Evolutionary conservation across 805 yeast genomes (phyloP).

Genomic region (Candida insectorum): DNA sequence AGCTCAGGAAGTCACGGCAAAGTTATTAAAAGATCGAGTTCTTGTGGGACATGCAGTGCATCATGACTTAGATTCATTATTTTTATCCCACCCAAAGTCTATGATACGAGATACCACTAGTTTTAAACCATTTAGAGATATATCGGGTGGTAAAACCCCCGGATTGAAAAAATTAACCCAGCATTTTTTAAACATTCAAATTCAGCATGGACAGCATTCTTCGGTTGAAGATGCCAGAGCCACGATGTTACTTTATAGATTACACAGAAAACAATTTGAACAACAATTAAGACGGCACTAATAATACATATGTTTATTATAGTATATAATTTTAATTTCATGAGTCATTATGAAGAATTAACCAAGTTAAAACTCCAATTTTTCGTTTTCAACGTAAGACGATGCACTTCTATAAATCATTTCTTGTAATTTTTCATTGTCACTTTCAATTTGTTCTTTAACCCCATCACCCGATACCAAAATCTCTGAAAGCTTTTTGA

Average conservation of each 20-base stretch:
- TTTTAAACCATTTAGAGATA: slow-evolving; percentile 54
- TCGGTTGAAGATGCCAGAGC: slow-evolving; percentile 90
- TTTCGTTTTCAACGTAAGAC: slow-evolving; percentile 31
- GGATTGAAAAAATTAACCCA: slow-evolving; percentile 61
- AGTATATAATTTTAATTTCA: background rate
- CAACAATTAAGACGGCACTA: slow-evolving; percentile 12
- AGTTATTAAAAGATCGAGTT: slow-evolving; percentile 51
- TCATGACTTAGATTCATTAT: slow-evolving; percentile 70
- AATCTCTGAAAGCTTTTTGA: slow-evolving; percentile 10
- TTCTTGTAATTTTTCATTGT: slow-evolving; percentile 22
- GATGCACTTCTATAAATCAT: slow-evolving; percentile 38
- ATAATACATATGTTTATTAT: background rate
- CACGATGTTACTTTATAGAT: slow-evolving; percentile 75
- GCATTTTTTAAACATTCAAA: slow-evolving; percentile 54
- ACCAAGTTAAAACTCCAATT: slow-evolving; percentile 25
- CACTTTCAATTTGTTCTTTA: slow-evolving; percentile 13
- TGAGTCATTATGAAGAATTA: slow-evolving; percentile 1
- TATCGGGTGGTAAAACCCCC: slow-evolving; percentile 69
- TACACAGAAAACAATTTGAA: slow-evolving; percentile 62
- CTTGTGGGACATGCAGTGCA: slow-evolving; percentile 84
- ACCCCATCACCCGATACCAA: slow-evolving; percentile 10
- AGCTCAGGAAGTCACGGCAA: slow-evolving; percentile 58
- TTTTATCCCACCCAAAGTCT: slow-evolving; percentile 62
- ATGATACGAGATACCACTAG: slow-evolving; percentile 72
- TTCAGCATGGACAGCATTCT: slow-evolving; percentile 76